Conservation (phyloP, 1,284 basidiomycete genomes). For the Ustilago sp. region DNA sequence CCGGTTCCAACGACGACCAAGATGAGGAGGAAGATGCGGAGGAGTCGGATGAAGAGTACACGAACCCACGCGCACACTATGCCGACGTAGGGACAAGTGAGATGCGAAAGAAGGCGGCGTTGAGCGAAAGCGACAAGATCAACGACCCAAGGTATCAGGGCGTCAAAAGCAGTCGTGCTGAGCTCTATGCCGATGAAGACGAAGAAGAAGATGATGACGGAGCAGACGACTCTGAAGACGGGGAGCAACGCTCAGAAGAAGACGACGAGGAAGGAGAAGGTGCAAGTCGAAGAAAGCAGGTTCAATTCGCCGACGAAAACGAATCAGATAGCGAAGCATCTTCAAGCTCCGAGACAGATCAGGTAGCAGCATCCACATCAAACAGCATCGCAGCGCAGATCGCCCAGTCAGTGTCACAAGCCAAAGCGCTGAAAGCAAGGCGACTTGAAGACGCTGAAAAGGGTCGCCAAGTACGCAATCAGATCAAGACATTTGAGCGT, state of each 20-base stretch:
- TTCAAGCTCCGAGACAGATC: conserved; percentile 8
- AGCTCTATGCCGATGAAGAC: conserved; percentile 50
- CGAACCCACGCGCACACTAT: conserved; percentile 55
- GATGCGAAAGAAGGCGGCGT: conserved; percentile 53
- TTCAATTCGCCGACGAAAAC: conserved; percentile 29
- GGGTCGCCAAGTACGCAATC: conserved; percentile 58
- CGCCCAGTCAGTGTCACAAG: conserved; percentile 40
- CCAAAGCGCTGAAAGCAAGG: conserved; percentile 50
- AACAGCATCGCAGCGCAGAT: conserved; percentile 51
- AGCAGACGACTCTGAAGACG: conserved; percentile 23
- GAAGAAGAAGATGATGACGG: conserved; percentile 33
- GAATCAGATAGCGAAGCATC: conserved; percentile 1
- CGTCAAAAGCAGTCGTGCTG: conserved; percentile 51
- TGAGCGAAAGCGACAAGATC: conserved; percentile 56
- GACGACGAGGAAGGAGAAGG: conserved; percentile 18
- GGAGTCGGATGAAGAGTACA: conserved; percentile 29
- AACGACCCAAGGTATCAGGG: conserved; percentile 47
- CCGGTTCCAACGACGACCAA: conserved; percentile 19
- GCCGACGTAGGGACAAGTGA: conserved; percentile 52
- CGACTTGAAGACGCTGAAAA: conserved; percentile 60
- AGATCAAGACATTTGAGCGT: conserved; percentile 60
- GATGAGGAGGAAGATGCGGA: conserved; percentile 28
- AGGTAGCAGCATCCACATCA: conserved; percentile 19
- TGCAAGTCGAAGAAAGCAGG: conserved; percentile 24
- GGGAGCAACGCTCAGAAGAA: conserved; percentile 17